Evolutionary conservation across 495 filamentous ascomycete species (phyloP).

Genomic region (Hypoxylon trugodes): DNA sequence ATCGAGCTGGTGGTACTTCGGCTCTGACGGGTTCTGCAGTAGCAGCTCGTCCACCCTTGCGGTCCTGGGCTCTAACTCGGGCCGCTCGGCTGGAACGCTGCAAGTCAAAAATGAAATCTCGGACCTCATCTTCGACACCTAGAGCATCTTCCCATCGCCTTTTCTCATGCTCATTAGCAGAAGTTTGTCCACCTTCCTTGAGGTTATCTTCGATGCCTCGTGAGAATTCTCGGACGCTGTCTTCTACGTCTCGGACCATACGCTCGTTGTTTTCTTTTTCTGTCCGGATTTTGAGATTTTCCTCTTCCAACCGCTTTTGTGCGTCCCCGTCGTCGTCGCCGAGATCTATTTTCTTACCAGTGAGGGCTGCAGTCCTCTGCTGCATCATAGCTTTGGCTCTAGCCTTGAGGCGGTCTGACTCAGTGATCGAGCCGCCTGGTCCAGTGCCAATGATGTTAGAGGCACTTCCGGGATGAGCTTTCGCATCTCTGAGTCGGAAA

Average conservation of each 20-base stretch:
- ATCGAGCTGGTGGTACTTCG: conserved; percentile 50
- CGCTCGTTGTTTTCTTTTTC: conserved; percentile 94
- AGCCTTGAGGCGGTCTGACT: conserved; percentile 93
- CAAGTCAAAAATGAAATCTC: conserved; percentile 96
- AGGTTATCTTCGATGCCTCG: conserved; percentile 84
- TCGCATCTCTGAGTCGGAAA: conserved; percentile 92
- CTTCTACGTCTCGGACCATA: conserved; percentile 97
- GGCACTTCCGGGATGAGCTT: conserved; percentile 84
- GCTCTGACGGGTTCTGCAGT: conserved; percentile 55
- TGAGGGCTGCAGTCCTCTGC: conserved; percentile 90
- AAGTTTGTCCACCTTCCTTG: conserved; percentile 76
- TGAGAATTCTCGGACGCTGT: conserved; percentile 91
- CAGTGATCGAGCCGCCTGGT: conserved; percentile 88
- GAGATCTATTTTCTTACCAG: conserved; percentile 76
- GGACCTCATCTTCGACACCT: conserved; percentile 94
- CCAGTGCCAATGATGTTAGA: conserved; percentile 91
- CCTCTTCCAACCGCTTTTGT: conserved; percentile 84
- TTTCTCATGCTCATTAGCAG: conserved; percentile 81
- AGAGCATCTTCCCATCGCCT: conserved; percentile 96
- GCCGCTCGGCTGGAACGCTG: conserved; percentile 83
- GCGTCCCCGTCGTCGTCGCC: conserved; percentile 75
- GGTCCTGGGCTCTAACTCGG: conserved; percentile 75
- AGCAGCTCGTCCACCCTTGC: conserved; percentile 53
- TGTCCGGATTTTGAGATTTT: conserved; percentile 78
- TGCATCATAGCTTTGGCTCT: conserved; percentile 98